Evolutionary conservation across 2,329 filamentous ascomycete species (phyloP).

Genomic region (Penicillium freii): DNA sequence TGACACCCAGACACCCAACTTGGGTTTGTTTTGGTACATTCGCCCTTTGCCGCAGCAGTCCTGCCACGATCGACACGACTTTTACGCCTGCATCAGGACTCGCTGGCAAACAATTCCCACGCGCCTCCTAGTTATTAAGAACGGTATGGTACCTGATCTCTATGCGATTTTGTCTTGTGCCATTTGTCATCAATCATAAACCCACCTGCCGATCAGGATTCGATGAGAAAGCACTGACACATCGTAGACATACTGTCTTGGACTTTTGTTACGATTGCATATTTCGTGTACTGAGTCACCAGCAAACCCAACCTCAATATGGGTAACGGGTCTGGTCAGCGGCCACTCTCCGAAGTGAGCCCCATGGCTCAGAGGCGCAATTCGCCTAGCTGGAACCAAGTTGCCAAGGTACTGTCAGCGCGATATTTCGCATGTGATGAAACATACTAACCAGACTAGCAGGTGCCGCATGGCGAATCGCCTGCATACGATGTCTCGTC

Average conservation of each 20-base stretch:
- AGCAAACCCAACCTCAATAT: slow-evolving; percentile 61
- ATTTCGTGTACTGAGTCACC: not conserved
- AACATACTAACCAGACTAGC: slow-evolving; percentile 47
- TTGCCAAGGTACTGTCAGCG: slow-evolving; percentile 59
- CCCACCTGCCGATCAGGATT: not conserved
- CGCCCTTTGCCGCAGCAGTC: slow-evolving; percentile 24
- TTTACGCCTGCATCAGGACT: slow-evolving; percentile 15
- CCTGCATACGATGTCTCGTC: slow-evolving; percentile 86
- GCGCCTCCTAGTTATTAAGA: slow-evolving; percentile 14
- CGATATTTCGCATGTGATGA: not conserved
- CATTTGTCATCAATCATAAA: not conserved
- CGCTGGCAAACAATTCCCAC: slow-evolving; percentile 18
- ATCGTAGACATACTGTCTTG: slow-evolving; percentile 11
- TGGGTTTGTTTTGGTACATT: slow-evolving; percentile 12
- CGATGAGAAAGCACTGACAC: slow-evolving; percentile 14
- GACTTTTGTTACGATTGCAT: slow-evolving; percentile 1
- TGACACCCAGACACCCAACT: slow-evolving; percentile 7
- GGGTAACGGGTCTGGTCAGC: slow-evolving; percentile 58
- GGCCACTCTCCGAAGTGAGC: slow-evolving; percentile 84
- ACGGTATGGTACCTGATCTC: slow-evolving; percentile 19
- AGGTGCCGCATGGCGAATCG: slow-evolving; percentile 69
- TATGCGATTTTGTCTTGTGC: not conserved
- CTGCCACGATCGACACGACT: slow-evolving; percentile 25
- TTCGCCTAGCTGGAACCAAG: slow-evolving; percentile 84
- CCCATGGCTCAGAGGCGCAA: slow-evolving; percentile 83